These are phyloP conservation scores for Pulveroboletus ravenelii DNA, from an alignment of 768 basidiomycete genomes.

Conservation along the genomic window DNA sequence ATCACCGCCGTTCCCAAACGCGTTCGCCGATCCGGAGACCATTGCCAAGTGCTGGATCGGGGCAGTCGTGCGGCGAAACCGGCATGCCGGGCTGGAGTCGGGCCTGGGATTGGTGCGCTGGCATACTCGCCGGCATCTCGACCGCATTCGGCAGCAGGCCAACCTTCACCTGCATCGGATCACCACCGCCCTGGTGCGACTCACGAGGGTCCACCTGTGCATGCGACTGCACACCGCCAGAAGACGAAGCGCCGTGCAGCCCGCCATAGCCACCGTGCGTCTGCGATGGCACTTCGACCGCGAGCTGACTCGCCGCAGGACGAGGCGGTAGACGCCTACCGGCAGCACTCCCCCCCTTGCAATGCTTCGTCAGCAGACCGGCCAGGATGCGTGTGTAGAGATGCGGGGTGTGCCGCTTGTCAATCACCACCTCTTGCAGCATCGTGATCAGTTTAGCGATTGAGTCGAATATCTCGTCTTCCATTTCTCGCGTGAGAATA, in stretches of 20 bases:
- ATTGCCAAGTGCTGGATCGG: background rate
- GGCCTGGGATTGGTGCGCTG: background rate
- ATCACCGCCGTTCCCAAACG: conserved; percentile 8
- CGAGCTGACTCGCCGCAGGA: conserved; percentile 40
- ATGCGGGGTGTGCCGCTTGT: conserved; percentile 76
- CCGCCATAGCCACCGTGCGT: conserved; percentile 9
- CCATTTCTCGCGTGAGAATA: conserved; percentile 52
- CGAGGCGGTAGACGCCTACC: conserved; percentile 50
- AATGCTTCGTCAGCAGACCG: conserved; percentile 62
- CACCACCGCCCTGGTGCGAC: conserved; percentile 13
- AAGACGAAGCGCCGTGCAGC: conserved; percentile 31
- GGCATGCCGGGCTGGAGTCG: conserved; percentile 20
- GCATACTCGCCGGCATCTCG: background rate
- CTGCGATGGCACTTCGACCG: conserved; percentile 11
- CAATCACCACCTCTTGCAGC: conserved; percentile 70
- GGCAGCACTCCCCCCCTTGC: conserved; percentile 57
- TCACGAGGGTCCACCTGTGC: conserved; percentile 11
- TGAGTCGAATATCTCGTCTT: conserved; percentile 65
- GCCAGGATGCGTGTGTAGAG: conserved; percentile 78
- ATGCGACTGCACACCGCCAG: conserved; percentile 2
- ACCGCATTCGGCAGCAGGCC: background rate
- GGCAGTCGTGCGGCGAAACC: conserved; percentile 33
- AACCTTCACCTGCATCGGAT: conserved; percentile 31
- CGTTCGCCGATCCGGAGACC: background rate
- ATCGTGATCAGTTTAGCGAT: conserved; percentile 69